Conservation (phyloP, 495 filamentous ascomycete species). For the Aspergillus campestris region DNA sequence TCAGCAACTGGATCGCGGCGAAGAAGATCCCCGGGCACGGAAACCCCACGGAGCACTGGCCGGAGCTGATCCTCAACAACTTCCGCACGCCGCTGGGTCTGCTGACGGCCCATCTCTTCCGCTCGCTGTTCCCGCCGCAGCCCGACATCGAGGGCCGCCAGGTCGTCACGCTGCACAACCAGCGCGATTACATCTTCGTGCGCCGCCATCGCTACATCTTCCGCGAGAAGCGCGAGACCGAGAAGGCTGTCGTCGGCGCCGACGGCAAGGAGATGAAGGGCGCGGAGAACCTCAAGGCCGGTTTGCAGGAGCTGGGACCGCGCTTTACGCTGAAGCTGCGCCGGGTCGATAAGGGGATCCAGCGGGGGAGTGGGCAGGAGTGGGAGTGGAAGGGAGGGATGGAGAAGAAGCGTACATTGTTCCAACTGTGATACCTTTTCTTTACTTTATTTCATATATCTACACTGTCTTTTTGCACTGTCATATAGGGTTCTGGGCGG, state of each 20-base stretch:
- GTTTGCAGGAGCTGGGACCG: conserved; percentile 79
- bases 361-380: conserved; percentile 69
- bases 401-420: conserved; percentile 90
- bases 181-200: conserved; percentile 94
- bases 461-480: conserved; percentile 8
- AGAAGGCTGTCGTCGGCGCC: conserved; percentile 75
- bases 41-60: conserved; percentile 78
- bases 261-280: conserved; percentile 85
- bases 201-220: conserved; percentile 87
- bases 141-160: conserved; percentile 80
- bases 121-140: conserved; percentile 68
- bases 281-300: conserved; percentile 72
- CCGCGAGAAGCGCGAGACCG: conserved; percentile 71
- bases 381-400: conserved; percentile 93
- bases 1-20: conserved; percentile 80
- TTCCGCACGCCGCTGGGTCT: conserved; percentile 90
- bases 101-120: conserved; percentile 79
- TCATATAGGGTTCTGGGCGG: conserved; percentile 18
- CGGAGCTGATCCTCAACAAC: conserved; percentile 90
- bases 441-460: conserved; percentile 4
- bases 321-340: conserved; percentile 82
- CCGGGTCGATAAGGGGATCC: conserved; percentile 84
- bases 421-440: conserved; percentile 57
- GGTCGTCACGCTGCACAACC: conserved; percentile 87
- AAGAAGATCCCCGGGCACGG: conserved; percentile 82